Evolutionary conservation across 805 yeast species (phyloP).

Genomic region (Schwanniomyces vanrijiae): DNA sequence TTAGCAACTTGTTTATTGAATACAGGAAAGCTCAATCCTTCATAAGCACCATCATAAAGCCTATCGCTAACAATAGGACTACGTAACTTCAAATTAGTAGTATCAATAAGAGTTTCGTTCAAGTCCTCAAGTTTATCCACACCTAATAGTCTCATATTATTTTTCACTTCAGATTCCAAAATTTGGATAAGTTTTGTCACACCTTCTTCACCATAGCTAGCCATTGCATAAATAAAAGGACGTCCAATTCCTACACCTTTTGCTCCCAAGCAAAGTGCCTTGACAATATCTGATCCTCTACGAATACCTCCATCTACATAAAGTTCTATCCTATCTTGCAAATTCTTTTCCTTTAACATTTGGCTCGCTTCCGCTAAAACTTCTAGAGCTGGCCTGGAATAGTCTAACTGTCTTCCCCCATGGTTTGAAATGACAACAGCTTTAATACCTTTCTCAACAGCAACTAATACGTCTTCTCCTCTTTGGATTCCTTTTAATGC

Average conservation of each 20-base stretch:
- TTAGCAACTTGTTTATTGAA: no score
- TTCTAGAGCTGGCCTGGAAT: conserved; percentile 74
- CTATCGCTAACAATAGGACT: conserved; percentile 7
- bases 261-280: conserved; percentile 70
- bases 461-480: conserved; percentile 72
- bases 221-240: conserved; percentile 63
- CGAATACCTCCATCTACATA: conserved; percentile 70
- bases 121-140: conserved; percentile 58
- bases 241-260: conserved; percentile 71
- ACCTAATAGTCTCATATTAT: conserved; percentile 81
- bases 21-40: conserved; percentile 6
- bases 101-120: conserved; percentile 37
- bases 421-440: conserved; percentile 85
- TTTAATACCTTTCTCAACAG: conserved; percentile 67
- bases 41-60: conserved; percentile 12
- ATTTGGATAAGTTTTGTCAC: conserved; percentile 60
- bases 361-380: conserved; percentile 71
- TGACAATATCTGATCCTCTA: conserved; percentile 65
- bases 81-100: conserved; percentile 15
- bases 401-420: conserved; percentile 89
- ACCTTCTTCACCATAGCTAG: conserved; percentile 64
- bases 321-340: conserved; percentile 50
- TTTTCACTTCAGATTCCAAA: conserved; percentile 65
- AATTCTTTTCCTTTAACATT: conserved; percentile 42
- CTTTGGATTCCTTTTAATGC: conserved; percentile 80